These are phyloP conservation scores for Parachaetomium inaequale DNA, from an alignment of 495 filamentous ascomycete genomes.

Conservation along the genomic window DNA sequence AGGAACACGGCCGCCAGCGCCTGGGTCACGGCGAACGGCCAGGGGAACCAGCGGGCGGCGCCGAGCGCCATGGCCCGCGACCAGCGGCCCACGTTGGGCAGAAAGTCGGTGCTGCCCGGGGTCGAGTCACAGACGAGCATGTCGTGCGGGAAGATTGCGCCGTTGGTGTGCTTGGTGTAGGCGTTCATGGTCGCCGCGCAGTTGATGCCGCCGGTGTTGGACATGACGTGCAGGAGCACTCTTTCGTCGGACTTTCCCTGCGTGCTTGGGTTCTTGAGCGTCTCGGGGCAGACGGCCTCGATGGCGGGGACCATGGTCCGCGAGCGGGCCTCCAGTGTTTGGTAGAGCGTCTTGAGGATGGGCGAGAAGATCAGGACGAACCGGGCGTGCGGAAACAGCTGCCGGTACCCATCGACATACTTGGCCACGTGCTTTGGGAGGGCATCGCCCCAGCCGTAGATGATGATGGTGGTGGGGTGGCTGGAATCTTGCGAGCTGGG, in stretches of 20 bases:
- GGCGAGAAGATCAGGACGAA: constrained; percentile 49
- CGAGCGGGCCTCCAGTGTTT: constrained; percentile 41
- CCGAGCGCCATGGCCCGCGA: constrained; percentile 52
- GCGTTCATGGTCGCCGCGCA: constrained; percentile 47
- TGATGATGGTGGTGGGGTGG: constrained; percentile 40
- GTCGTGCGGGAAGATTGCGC: constrained; percentile 38
- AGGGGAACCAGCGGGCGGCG: constrained; percentile 37
- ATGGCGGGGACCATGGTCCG: constrained; percentile 49
- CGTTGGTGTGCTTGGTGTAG: constrained; percentile 35
- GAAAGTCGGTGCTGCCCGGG: constrained; percentile 47
- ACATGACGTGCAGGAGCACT: constrained; percentile 50
- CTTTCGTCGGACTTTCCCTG: constrained; percentile 24
- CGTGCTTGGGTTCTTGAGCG: background rate
- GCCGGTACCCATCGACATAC: constrained; percentile 50
- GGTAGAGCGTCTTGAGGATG: constrained; percentile 44
- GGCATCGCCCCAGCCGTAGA: constrained; percentile 57
- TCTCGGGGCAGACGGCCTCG: constrained; percentile 37
- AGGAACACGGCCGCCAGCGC: constrained; percentile 42
- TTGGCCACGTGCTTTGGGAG: constrained; percentile 51
- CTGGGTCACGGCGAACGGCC: constrained; percentile 44
- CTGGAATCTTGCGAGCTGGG: constrained; percentile 17
- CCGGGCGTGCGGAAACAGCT: constrained; percentile 45
- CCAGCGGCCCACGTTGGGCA: constrained; percentile 48
- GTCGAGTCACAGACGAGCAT: constrained; percentile 52
- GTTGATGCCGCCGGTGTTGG: constrained; percentile 52